Percentiles rank a stretch among this genome's conserved stretches.
Evolutionary conservation across 352 stramenopile genomes (phyloP).

Genomic region (Globisporangium sylvaticum): DNA sequence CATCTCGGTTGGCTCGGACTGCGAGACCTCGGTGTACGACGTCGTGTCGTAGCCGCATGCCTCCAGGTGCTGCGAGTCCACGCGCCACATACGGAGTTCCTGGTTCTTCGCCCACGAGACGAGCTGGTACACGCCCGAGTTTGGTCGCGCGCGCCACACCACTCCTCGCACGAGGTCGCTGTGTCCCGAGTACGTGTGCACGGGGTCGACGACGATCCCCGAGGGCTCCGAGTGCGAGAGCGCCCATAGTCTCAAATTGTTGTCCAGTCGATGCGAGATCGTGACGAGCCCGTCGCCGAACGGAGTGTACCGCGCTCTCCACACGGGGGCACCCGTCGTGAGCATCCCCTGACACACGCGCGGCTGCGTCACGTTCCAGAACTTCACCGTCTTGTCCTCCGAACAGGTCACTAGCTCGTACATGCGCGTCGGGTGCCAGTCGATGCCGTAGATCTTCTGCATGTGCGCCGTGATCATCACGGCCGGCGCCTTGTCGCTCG

Average conservation of each 20-base stretch:
- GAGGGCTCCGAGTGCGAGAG: slow-evolving; percentile 31
- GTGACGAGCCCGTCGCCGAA: slow-evolving; percentile 84
- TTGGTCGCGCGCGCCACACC: slow-evolving; percentile 49
- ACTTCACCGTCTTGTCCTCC: slow-evolving; percentile 82
- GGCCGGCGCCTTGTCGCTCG: slow-evolving; percentile 43
- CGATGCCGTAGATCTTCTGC: slow-evolving; percentile 80
- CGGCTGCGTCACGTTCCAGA: slow-evolving; percentile 73
- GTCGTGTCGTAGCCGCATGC: slow-evolving; percentile 54
- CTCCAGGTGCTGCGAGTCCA: slow-evolving; percentile 60
- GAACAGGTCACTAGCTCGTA: slow-evolving; percentile 85
- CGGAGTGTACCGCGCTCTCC: slow-evolving; percentile 69
- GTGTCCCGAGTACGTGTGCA: slow-evolving; percentile 64
- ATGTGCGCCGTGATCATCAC: slow-evolving; percentile 75
- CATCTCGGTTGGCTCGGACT: slow-evolving; percentile 7
- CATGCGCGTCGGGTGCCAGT: slow-evolving; percentile 75
- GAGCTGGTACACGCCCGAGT: slow-evolving; percentile 51
- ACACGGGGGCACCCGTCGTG: slow-evolving; percentile 57
- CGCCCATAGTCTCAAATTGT: slow-evolving; percentile 60
- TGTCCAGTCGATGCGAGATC: slow-evolving; percentile 61
- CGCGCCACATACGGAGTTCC: slow-evolving; percentile 65
- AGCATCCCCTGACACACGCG: slow-evolving; percentile 59
- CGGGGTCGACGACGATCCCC: slow-evolving; percentile 31
- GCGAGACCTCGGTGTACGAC: slow-evolving; percentile 22
- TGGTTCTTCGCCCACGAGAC: slow-evolving; percentile 84
- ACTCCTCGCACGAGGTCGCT: slow-evolving; percentile 61